Evolutionary conservation across 371 early-diverging fungal genomes (phyloP), one percentile per base, ranked within the genome.

Genomic region (Globomyces sp.): DNA sequence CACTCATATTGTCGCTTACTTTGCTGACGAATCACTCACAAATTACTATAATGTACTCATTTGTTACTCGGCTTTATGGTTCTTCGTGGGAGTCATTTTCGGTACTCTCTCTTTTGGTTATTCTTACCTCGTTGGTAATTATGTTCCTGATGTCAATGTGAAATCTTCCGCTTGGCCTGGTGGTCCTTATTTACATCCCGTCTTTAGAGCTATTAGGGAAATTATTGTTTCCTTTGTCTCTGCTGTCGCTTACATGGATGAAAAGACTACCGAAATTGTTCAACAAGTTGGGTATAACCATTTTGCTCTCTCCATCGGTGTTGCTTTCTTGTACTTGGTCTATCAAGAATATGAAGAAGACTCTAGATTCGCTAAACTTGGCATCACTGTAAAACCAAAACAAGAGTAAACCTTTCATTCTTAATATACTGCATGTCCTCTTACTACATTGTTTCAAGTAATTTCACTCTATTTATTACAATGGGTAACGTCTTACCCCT

Each of bases 171-270:
- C 55, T 36, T 55, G 55, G 55, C 55, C 55, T 10, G n/a, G 9
- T 55, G 55, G 55, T 6, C 55, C 55, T 6, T 36, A 55, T n/a
- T 36, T 55, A 36, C 4, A 55, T 39, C 55, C 55, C 8, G 55
- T 55, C 36, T 55, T 55, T 39, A 24, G 39, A 39, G 55, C n/a
- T 24, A 6, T 55, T 11, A 24, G 55, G 9, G 55, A 55, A 6
- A 10, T n/a, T 10, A 36, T 39, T 5, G 4, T 5, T 24, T 11
- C 9, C 36, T 55, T 8, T n/a, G 4, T 24, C 9, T 24, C 36
- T 13, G 55, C 36, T 36, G 11, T 55, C 11, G 6, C 8, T 6
- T 11, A 6, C 6, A 6, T 47, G 8, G 11, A 6, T 47, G 47
- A 47, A 47, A 6, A 47, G 11, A 11, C 8, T 11, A 47, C 6